Percentiles rank a stretch among this genome's conserved stretches.
phyloP scores from a whole-genome alignment of 257 asterid genomes.

The Nicotiana obtusifolia region DNA sequence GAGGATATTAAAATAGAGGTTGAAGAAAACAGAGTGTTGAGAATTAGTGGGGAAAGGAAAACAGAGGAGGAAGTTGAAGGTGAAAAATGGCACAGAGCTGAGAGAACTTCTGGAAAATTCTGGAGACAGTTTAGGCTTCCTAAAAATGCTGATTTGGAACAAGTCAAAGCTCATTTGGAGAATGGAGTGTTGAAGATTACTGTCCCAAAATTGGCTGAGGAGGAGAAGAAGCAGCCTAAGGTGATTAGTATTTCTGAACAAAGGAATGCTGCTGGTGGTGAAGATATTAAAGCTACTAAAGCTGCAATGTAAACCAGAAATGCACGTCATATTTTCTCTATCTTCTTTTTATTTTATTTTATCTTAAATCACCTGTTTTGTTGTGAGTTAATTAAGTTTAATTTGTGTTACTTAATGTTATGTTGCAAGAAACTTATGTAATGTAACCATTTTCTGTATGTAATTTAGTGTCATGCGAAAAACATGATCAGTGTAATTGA shows the following conservation, averaged over 20 bases:
- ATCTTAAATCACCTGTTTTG: background rate
- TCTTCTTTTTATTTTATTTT: background rate
- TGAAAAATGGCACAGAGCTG: constrained; percentile 82
- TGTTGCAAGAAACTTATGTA: too few relatives aligned
- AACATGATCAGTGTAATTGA: too few relatives aligned
- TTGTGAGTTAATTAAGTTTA: too few relatives aligned
- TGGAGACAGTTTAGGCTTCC: constrained; percentile 84
- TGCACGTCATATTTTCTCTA: background rate
- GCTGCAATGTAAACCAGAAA: constrained; percentile 7
- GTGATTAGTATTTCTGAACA: constrained; percentile 27
- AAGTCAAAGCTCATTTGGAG: constrained; percentile 46
- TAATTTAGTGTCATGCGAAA: too few relatives aligned
- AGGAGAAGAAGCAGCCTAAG: constrained; percentile 44
- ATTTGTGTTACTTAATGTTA: too few relatives aligned
- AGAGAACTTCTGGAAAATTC: constrained; percentile 62
- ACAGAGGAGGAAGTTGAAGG: constrained; percentile 53
- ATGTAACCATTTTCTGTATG: too few relatives aligned
- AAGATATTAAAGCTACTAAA: constrained; percentile 10
- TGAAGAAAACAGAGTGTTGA: constrained; percentile 52
- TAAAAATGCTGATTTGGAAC: constrained; percentile 55
- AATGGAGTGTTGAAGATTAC: constrained; percentile 67
- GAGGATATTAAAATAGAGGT: constrained; percentile 63
- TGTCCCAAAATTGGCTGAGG: constrained; percentile 53
- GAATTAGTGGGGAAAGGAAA: constrained; percentile 66
- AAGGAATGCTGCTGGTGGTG: constrained; percentile 6